Conservation (phyloP, 169 alveolate species). For the Perkinsus olseni region DNA sequence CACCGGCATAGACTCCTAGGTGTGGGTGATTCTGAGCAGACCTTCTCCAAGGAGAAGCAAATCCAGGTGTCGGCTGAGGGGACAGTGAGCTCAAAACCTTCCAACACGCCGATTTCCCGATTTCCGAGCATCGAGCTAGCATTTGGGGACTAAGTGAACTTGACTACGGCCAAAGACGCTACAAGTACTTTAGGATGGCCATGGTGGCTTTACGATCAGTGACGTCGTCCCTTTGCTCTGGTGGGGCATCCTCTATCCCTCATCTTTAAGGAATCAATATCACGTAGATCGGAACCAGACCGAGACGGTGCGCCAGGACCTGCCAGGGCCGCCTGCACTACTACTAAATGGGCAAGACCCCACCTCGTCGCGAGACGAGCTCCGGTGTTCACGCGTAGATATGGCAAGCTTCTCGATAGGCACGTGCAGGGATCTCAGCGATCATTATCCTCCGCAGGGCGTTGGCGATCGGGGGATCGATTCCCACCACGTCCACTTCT, state of each 20-base stretch:
- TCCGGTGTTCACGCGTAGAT: slow-evolving; percentile 66
- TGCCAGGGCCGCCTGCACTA: background rate
- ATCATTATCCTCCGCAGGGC: slow-evolving; percentile 79
- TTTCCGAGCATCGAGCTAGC: no score
- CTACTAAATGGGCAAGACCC: background rate
- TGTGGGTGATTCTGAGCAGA: slow-evolving; percentile 18
- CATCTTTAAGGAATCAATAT: slow-evolving; percentile 59
- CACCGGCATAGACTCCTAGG: slow-evolving; percentile 41
- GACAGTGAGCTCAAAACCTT: background rate
- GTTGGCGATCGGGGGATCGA: slow-evolving; percentile 79
- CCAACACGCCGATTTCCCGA: no score
- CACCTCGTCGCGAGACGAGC: slow-evolving; percentile 82
- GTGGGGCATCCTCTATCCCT: slow-evolving; percentile 49
- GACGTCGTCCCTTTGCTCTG: slow-evolving; percentile 27
- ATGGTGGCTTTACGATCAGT: background rate
- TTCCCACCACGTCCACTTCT: slow-evolving; percentile 53
- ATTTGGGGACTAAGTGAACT: no score
- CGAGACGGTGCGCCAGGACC: slow-evolving; percentile 72
- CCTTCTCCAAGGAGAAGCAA: slow-evolving; percentile 22
- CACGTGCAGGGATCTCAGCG: slow-evolving; percentile 86
- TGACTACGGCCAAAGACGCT: background rate
- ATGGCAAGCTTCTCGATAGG: slow-evolving; percentile 79
- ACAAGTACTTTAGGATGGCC: background rate
- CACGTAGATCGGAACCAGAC: slow-evolving; percentile 73
- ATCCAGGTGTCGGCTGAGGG: background rate